These are phyloP conservation scores for Blastobotrys malaysiensis DNA, from an alignment of 1,139 yeast genomes.

Conservation along the genomic window DNA sequence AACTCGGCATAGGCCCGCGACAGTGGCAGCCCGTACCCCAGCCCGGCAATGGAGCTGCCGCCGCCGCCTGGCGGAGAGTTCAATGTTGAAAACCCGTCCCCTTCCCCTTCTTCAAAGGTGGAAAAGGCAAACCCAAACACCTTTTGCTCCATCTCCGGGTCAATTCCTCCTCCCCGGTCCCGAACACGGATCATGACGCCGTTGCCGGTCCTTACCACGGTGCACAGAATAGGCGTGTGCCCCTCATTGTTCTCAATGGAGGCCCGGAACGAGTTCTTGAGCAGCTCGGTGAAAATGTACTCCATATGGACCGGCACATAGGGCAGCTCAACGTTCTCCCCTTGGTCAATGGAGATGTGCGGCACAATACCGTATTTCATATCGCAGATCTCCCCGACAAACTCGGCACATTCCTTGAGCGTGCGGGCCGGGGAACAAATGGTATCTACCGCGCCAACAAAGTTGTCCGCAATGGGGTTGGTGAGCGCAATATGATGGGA, in stretches of 20 bases:
- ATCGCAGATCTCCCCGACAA: slow-evolving; percentile 75
- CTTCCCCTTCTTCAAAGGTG: slow-evolving; percentile 59
- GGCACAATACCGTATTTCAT: slow-evolving; percentile 77
- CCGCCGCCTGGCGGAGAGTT: slow-evolving; percentile 70
- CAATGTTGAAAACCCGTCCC: slow-evolving; percentile 44
- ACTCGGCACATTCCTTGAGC: slow-evolving; percentile 56
- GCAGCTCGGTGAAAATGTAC: slow-evolving; percentile 77
- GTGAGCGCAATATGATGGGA: slow-evolving; percentile 72
- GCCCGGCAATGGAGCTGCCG: slow-evolving; percentile 79
- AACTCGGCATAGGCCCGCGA: slow-evolving; percentile 67
- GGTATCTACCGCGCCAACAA: slow-evolving; percentile 68
- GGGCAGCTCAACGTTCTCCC: slow-evolving; percentile 51
- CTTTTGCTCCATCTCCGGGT: slow-evolving; percentile 54
- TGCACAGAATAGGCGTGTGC: slow-evolving; percentile 57
- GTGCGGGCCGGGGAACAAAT: slow-evolving; percentile 57
- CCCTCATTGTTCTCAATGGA: slow-evolving; percentile 58
- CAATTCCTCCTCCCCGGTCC: slow-evolving; percentile 87
- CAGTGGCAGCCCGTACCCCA: slow-evolving; percentile 93
- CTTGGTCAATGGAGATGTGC: slow-evolving; percentile 51
- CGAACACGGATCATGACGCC: slow-evolving; percentile 56
- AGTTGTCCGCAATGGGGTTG: slow-evolving; percentile 42
- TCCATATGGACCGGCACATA: slow-evolving; percentile 85
- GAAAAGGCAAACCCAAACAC: slow-evolving; percentile 84
- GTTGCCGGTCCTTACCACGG: slow-evolving; percentile 52
- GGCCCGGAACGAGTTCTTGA: slow-evolving; percentile 83